Evolutionary conservation across 2,329 filamentous ascomycete species (phyloP).

Genomic region (Niveomyces coronatus): DNA sequence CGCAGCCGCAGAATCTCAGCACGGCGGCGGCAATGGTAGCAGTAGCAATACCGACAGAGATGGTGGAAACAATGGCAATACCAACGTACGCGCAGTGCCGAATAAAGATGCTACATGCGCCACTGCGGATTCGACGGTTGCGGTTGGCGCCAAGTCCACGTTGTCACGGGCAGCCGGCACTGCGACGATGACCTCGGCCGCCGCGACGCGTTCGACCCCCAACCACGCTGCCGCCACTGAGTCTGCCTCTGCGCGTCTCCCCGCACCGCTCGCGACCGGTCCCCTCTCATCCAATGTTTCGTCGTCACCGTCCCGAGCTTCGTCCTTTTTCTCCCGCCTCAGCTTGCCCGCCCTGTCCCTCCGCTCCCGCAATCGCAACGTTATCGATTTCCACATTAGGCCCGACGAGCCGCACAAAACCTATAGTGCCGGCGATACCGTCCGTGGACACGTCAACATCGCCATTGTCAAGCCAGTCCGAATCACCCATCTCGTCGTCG

Average conservation of each 20-base stretch:
- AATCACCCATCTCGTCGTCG: slow-evolving; percentile 71
- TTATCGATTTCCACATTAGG: slow-evolving; percentile 69
- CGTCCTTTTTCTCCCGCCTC: slow-evolving; percentile 41
- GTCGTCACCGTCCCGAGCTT: slow-evolving; percentile 18
- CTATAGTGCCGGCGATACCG: slow-evolving; percentile 64
- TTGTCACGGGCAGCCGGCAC: no score
- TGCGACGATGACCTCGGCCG: not conserved
- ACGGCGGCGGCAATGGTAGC: slow-evolving; percentile 6
- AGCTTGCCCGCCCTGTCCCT: slow-evolving; percentile 38
- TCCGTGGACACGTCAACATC: slow-evolving; percentile 62
- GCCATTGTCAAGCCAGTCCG: slow-evolving; percentile 63
- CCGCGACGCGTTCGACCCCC: not conserved
- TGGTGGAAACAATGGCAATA: not conserved
- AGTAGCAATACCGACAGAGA: not conserved
- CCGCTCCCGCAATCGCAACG: slow-evolving; percentile 48
- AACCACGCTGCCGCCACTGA: slow-evolving; percentile 3
- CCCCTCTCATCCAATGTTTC: slow-evolving; percentile 13
- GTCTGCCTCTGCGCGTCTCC: not conserved
- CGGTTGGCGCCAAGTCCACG: no score
- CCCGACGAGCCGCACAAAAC: slow-evolving; percentile 68
- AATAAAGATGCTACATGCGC: not conserved
- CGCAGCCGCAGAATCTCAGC: slow-evolving; percentile 5
- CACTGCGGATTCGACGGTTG: no score
- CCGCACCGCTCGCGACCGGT: slow-evolving; percentile 14
- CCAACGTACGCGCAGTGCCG: not conserved